Percentiles rank a stretch among this genome's conserved stretches.
Evolutionary conservation across 345 rosid species (phyloP).

Genomic region (Excoecaria agallocha): DNA sequence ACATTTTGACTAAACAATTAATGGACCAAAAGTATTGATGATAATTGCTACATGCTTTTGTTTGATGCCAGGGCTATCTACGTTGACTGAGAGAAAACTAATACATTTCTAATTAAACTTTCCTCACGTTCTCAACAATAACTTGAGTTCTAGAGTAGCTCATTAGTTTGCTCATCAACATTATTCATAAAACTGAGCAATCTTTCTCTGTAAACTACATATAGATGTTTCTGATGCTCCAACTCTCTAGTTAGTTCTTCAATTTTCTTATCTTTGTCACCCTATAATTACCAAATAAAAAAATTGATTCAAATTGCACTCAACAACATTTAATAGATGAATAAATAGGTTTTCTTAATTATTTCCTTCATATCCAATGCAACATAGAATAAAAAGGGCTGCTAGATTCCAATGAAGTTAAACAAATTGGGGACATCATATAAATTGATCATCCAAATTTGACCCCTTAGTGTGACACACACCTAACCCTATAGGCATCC

Average conservation of each 20-base stretch:
- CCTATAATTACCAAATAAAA: constrained; percentile 38
- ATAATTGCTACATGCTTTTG: neutral
- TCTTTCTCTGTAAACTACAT: constrained; percentile 46
- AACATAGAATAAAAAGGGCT: neutral
- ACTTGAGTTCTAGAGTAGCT: constrained; percentile 47
- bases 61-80: constrained; percentile 30
- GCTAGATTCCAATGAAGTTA: neutral
- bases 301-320: neutral
- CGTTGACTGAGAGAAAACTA: constrained; percentile 20
- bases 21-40: neutral
- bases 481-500: too few relatives aligned
- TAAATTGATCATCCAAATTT: neutral
- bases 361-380: neutral
- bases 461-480: neutral
- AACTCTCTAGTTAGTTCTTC: constrained; percentile 55
- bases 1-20: neutral
- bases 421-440: constrained; percentile 3
- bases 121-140: constrained; percentile 53
- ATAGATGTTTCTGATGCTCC: constrained; percentile 54
- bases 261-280: constrained; percentile 66
- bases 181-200: constrained; percentile 50
- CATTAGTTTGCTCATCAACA: constrained; percentile 60
- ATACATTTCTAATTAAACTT: constrained; percentile 49
- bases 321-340: neutral
- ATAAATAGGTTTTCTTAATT: neutral